Base-by-base conservation (phyloP, 2,329 filamentous ascomycete species). In the Cadophora malorum region DNA sequence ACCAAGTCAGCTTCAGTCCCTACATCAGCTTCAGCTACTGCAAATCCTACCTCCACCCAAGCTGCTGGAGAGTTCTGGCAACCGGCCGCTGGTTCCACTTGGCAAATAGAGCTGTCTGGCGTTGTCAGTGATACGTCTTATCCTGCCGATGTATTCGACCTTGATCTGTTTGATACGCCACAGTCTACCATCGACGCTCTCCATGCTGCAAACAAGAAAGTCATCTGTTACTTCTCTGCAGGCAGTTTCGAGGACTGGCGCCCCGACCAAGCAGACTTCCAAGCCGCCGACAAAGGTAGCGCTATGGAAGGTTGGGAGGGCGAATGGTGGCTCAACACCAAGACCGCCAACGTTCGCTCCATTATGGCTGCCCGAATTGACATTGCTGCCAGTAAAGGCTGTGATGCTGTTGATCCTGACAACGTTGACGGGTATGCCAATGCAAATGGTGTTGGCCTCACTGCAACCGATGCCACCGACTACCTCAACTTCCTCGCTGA, bases 201-300 rank as follows among this genome's bases (percentile, higher is more conserved):
- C 16, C 84, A 88, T 52, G 70, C 72, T 3, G 74, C 82, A 33
- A 85, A 83, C 9, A 86, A 86, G 74, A 88, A 85, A 69, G 86
- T 92, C 64, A 89, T 93, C 67, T 93, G 91, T 81, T 93, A 93
- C 79, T 93, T 93, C 80, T 90, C 87, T 63, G 90, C 89, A 0
- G 91, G 91, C 0, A 89, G 86, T 8, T 91, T 85, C 73, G 91
- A 93, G 78, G 76, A 87, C 63, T 87, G 84, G 80, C 83, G 90
- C 3, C 78, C 82, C 0, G 91, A 93, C 75, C 65, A 69, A 12
- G 77, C 47, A 70, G 73, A 85, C 5, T 92, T 92, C 74, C 74
- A 79, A 8, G 70, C 80, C 1, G 76, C 78, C 0, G 90, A 92
- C 71, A 76, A 88, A 52, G 90, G 90, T 23, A 82, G 83, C 3